phyloP scores from a whole-genome alignment of 2,329 filamentous ascomycete genomes.

The Podosphaera fusca region DNA sequence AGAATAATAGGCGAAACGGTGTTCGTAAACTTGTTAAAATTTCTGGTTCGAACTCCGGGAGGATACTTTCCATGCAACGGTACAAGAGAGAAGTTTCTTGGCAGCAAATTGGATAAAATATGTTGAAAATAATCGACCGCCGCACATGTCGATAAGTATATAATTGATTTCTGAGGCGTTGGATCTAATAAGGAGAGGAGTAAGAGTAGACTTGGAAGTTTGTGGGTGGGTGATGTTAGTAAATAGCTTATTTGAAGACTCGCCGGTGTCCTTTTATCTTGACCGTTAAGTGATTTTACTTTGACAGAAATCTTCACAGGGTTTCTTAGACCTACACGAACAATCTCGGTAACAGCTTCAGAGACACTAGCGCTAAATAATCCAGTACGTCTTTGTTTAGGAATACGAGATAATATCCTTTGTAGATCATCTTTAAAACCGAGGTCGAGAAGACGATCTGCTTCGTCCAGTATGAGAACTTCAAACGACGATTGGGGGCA shows the following conservation, averaged over 20 bases:
- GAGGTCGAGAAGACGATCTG: conserved; percentile 74
- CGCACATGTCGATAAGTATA: conserved; percentile 85
- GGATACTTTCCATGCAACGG: conserved; percentile 84
- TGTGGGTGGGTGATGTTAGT: conserved; percentile 50
- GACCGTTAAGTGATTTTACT: conserved; percentile 54
- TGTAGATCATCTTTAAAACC: conserved; percentile 85
- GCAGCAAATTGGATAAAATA: conserved; percentile 50
- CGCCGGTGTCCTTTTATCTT: conserved; percentile 74
- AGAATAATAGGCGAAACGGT: conserved; percentile 57
- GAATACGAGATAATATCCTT: conserved; percentile 59
- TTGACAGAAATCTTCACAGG: conserved; percentile 89
- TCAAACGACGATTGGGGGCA: conserved; percentile 79
- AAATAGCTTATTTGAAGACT: conserved; percentile 84
- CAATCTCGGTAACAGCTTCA: conserved; percentile 81
- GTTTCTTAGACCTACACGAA: conserved; percentile 76
- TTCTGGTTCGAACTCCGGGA: conserved; percentile 67
- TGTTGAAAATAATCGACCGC: conserved; percentile 86
- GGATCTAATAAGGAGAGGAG: conserved; percentile 49
- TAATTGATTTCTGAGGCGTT: conserved; percentile 60
- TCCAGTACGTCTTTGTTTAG: conserved; percentile 82
- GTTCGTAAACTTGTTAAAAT: conserved; percentile 59
- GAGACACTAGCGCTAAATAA: conserved; percentile 91
- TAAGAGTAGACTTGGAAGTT: conserved; percentile 49
- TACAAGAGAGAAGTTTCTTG: conserved; percentile 42
- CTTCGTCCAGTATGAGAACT: conserved; percentile 79